Evolutionary conservation across 306 rosid genomes (phyloP).

Genomic region (Castanea crenata): DNA sequence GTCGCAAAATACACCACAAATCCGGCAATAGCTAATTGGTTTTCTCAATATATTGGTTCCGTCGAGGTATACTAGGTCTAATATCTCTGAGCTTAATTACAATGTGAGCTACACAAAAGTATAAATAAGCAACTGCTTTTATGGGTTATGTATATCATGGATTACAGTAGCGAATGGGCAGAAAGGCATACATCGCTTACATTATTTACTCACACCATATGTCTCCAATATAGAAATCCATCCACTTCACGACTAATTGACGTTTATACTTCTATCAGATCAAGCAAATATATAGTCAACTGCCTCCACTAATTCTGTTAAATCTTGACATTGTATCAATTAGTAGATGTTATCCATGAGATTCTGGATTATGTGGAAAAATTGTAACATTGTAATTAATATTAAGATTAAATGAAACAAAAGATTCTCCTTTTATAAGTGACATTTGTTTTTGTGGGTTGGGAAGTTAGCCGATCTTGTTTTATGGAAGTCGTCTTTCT

Average conservation of each 20-base stretch:
- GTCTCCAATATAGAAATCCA: background rate
- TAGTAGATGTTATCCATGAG: background rate
- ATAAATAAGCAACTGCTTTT: background rate
- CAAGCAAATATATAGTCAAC: background rate
- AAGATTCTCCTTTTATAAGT: background rate
- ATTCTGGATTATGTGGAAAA: background rate
- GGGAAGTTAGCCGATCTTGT: constrained; percentile 93
- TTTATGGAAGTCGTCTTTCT: constrained; percentile 86
- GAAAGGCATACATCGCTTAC: background rate
- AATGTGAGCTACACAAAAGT: background rate
- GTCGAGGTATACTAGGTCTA: constrained; percentile 59
- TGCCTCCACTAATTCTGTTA: background rate
- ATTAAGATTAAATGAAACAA: background rate
- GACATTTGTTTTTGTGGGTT: constrained; percentile 43
- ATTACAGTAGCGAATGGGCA: background rate
- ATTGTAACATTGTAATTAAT: background rate
- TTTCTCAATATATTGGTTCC: constrained; percentile 69
- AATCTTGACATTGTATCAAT: background rate
- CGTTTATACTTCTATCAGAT: background rate
- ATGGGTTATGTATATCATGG: background rate
- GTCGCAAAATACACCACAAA: constrained; percentile 86
- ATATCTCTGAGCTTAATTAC: background rate
- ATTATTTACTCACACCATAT: background rate
- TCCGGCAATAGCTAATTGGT: constrained; percentile 84
- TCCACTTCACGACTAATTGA: background rate